Base-by-base conservation (phyloP, 345 rosid genomes). In the Punica granatum region DNA sequence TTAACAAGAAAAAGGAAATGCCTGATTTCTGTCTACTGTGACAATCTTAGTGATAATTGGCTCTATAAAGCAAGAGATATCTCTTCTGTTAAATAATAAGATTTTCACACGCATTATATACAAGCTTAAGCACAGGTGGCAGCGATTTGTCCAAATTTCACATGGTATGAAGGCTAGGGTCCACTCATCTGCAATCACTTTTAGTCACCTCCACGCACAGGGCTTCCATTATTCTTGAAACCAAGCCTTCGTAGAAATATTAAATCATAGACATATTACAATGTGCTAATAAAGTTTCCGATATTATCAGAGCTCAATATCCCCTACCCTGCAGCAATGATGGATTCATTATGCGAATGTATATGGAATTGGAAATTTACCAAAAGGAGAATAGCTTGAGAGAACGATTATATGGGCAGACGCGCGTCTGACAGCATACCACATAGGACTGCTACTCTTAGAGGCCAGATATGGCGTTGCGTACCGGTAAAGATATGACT, bases 381-480 rank as follows among this genome's bases (percentile, higher is more conserved):
- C 98, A 70, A 85, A 94, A 44, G 99, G 82, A 56, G 99, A 94
- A 83, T 94, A 94, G 87, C 97, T 89, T 63, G 97, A 94, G 75
- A 91, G 82, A 75, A 88, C 92, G 68, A 94, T 89, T 69, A 94
- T 85, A 76, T 91, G 99, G 63, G 96, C 95, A 7, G 98, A 94
- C 36, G 97, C 99, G 63, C 95, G 89, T 77, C 90, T 86, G 71
- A 94, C 65, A 31, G 98, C 89, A 68, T 94, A 89, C 91, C 92
- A 94, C 37, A 94, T 86, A 70, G 99, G 95, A 71, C 58, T 84
- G 76, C 78, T 94, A 73, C 97, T 94, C 67, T 82, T 68, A 33
- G 97, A 86, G 63, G 92, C 92, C 78, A 77, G 69, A 79, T 94
- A 67, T 72, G 96, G 97, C 25, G 99, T 94, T 53, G 88, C 84